Conservation (phyloP, 352 stramenopile genomes). For the Hyaloperonospora brassicae region DNA sequence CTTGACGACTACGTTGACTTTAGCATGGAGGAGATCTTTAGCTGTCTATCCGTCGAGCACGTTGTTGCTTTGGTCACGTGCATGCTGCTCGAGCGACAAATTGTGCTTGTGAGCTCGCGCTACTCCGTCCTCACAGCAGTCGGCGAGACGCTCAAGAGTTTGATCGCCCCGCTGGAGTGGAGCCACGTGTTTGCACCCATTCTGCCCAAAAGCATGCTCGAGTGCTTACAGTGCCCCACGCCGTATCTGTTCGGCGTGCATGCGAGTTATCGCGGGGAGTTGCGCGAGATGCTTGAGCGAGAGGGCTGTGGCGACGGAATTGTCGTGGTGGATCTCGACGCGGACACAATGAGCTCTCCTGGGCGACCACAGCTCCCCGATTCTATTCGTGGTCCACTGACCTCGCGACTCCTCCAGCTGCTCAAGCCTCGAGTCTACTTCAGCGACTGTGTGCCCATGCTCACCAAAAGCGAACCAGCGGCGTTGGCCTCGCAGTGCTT, state of each 20-base stretch:
- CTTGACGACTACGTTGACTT: constrained; percentile 65
- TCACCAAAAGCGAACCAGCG: constrained; percentile 21
- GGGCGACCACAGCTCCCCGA: constrained; percentile 41
- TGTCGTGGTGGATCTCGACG: constrained; percentile 64
- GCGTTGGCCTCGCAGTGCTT: constrained; percentile 31
- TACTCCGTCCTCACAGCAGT: constrained; percentile 78
- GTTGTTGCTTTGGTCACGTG: constrained; percentile 59
- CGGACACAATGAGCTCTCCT: constrained; percentile 42
- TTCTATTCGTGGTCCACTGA: constrained; percentile 34
- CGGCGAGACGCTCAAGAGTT: constrained; percentile 67
- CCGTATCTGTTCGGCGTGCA: constrained; percentile 84
- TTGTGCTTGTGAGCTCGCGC: constrained; percentile 68
- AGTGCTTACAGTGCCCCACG: constrained; percentile 78
- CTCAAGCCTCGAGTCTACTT: constrained; percentile 71
- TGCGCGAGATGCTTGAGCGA: constrained; percentile 63
- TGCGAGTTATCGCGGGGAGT: constrained; percentile 52
- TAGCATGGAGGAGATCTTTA: constrained; percentile 78
- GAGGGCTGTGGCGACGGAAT: constrained; percentile 70
- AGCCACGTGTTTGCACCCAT: constrained; percentile 83
- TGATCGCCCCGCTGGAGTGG: constrained; percentile 75
- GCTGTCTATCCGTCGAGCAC: constrained; percentile 64
- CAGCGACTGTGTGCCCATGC: constrained; percentile 69
- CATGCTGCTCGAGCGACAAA: constrained; percentile 68
- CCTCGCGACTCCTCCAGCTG: constrained; percentile 45
- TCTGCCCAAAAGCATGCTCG: constrained; percentile 70